phyloP scores from a whole-genome alignment of 768 basidiomycete species.

The Termitomyces sp. region DNA sequence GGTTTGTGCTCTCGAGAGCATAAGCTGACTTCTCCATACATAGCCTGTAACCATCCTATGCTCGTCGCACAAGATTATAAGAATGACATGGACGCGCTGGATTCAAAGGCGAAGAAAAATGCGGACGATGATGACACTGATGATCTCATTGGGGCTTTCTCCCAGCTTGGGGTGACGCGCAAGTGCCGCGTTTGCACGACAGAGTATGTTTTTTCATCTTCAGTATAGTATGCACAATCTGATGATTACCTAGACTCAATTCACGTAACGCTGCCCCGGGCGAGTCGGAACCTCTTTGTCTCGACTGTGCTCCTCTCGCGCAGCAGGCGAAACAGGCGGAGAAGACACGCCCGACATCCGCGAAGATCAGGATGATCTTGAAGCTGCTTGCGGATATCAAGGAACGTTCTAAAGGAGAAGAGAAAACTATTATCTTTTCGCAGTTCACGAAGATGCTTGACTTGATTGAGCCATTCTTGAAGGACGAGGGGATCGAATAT shows the following conservation, averaged over 20 bases:
- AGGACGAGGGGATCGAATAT: constrained; percentile 59
- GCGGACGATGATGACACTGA: constrained; percentile 61
- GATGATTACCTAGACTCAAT: constrained; percentile 27
- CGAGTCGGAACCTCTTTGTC: constrained; percentile 48
- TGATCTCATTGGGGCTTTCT: constrained; percentile 73
- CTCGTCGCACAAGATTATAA: constrained; percentile 77
- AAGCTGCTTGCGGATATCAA: constrained; percentile 67
- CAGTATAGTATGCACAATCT: neutral
- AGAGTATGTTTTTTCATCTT: constrained; percentile 34
- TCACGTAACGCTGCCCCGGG: constrained; percentile 32
- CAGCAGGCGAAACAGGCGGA: constrained; percentile 43
- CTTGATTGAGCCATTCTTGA: constrained; percentile 82
- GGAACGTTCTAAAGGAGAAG: constrained; percentile 47
- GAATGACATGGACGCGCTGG: constrained; percentile 72
- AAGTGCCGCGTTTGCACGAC: constrained; percentile 80
- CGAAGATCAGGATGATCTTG: constrained; percentile 85
- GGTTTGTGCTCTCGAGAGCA: neutral
- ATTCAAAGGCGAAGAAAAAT: constrained; percentile 52
- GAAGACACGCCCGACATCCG: constrained; percentile 63
- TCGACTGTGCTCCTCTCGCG: constrained; percentile 54
- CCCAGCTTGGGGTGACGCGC: constrained; percentile 60
- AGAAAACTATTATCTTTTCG: constrained; percentile 97
- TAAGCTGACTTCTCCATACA: constrained; percentile 23
- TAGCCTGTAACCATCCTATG: constrained; percentile 89
- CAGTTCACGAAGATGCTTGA: constrained; percentile 90